A percentile compares a stretch with the other conserved stretches of the same genome.
Conservation (phyloP, 2,329 filamentous ascomycete species). For the Fusarium sp. region DNA sequence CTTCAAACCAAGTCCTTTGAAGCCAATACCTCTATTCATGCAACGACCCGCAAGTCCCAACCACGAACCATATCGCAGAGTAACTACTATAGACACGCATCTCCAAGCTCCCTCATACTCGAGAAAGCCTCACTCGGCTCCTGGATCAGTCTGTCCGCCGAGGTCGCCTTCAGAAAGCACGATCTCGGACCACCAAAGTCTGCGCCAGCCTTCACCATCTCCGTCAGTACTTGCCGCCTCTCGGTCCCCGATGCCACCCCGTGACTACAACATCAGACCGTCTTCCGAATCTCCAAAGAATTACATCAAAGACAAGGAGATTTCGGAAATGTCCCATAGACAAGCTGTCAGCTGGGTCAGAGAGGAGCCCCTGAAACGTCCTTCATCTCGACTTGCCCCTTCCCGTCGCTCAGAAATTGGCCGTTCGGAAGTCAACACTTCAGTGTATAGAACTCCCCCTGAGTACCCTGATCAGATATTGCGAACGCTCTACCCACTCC, state of each 20-base stretch:
- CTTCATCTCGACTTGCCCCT: constrained; percentile 52
- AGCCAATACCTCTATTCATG: constrained; percentile 65
- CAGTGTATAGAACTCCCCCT: constrained; percentile 49
- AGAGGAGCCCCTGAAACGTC: constrained; percentile 56
- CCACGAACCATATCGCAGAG: constrained; percentile 14
- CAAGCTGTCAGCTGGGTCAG: constrained; percentile 47
- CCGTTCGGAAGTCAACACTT: constrained; percentile 42
- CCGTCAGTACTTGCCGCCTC: not conserved
- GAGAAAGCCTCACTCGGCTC: constrained; percentile 17
- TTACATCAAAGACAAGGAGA: constrained; percentile 2
- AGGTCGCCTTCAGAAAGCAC: not conserved
- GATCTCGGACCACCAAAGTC: not conserved
- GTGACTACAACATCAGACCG: not conserved
- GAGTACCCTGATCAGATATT: constrained; percentile 45
- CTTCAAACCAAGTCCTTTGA: constrained; percentile 63
- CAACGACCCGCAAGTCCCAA: constrained; percentile 45
- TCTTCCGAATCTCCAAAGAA: constrained; percentile 3
- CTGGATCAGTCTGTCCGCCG: constrained; percentile 10
- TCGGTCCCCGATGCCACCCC: constrained; percentile 9
- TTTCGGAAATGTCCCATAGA: constrained; percentile 26
- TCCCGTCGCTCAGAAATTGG: constrained; percentile 37
- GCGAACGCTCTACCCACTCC: constrained; percentile 29
- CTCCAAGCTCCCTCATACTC: constrained; percentile 23
- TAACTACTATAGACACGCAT: constrained; percentile 24
- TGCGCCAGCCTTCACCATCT: not conserved